Evolutionary conservation across 495 filamentous ascomycete species (phyloP).

Genomic region (Hypoxylon lienhwacheense): DNA sequence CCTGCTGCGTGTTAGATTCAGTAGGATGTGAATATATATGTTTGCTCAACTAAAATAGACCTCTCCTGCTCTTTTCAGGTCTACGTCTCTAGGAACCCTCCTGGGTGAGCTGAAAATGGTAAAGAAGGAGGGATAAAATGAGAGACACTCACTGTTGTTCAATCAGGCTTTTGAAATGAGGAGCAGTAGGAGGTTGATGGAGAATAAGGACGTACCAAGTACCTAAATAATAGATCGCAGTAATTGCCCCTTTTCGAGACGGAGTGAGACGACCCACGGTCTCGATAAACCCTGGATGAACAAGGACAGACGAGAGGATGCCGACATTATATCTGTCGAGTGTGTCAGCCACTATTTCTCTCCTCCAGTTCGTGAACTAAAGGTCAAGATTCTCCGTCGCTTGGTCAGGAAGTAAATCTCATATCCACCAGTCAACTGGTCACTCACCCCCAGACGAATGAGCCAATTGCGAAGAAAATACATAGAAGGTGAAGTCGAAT

Average conservation of each 20-base stretch:
- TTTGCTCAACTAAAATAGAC: too few species aligned
- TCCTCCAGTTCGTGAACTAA: too few species aligned
- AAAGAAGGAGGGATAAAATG: background rate
- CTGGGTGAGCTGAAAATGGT: background rate
- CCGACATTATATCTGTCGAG: slow-evolving; percentile 57
- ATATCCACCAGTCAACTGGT: background rate
- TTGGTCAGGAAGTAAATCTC: too few species aligned
- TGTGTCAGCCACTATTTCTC: slow-evolving; percentile 1
- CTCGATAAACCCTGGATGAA: slow-evolving; percentile 54
- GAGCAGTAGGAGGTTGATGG: background rate
- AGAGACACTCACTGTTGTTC: slow-evolving; percentile 16
- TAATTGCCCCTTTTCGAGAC: slow-evolving; percentile 53
- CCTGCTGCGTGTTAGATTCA: slow-evolving; percentile 10
- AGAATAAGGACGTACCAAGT: slow-evolving; percentile 42
- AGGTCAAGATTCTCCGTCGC: too few species aligned
- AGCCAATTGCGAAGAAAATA: slow-evolving; percentile 57
- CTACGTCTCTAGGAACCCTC: background rate
- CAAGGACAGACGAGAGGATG: slow-evolving; percentile 58
- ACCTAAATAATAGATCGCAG: slow-evolving; percentile 60
- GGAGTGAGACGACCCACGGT: slow-evolving; percentile 48
- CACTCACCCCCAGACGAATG: slow-evolving; percentile 62
- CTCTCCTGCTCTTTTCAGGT: background rate
- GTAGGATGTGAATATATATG: background rate
- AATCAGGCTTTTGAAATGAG: slow-evolving; percentile 1
- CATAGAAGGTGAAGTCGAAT: slow-evolving; percentile 52